These are phyloP conservation scores for Buddleja alternifolia DNA, from an alignment of 257 asterid genomes.

Conservation along the genomic window DNA sequence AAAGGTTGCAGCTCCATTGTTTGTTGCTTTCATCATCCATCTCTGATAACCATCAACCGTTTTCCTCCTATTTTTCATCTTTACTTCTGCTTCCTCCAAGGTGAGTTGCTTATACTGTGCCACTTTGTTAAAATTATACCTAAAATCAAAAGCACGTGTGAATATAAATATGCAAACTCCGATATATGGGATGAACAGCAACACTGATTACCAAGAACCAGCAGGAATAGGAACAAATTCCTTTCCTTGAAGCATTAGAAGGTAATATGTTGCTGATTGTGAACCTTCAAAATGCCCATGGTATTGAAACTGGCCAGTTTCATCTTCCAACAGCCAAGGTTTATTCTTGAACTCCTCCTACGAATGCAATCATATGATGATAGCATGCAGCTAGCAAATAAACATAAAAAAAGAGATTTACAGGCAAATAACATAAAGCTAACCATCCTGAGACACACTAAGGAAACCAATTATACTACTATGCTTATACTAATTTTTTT, in stretches of 20 bases:
- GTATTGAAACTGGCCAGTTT: conserved; percentile 87
- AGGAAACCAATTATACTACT: not conserved
- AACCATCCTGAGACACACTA: conserved; percentile 14
- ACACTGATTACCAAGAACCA: conserved; percentile 80
- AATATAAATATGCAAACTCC: conserved; percentile 3
- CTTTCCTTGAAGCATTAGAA: conserved; percentile 90
- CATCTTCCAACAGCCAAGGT: conserved; percentile 98
- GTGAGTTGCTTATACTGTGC: conserved; percentile 99
- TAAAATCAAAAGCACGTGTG: conserved; percentile 30
- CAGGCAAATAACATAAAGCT: conserved; percentile 15
- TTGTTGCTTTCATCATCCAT: conserved; percentile 99
- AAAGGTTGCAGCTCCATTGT: conserved; percentile 91
- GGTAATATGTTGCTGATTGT: conserved; percentile 93
- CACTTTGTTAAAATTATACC: conserved; percentile 97
- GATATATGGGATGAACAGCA: conserved; percentile 18
- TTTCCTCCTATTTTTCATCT: conserved; percentile 93
- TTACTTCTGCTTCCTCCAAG: conserved; percentile 98
- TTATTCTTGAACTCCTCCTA: conserved; percentile 93
- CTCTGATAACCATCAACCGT: conserved; percentile 98
- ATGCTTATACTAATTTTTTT: not conserved
- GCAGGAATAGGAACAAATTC: conserved; percentile 97
- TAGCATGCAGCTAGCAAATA: conserved; percentile 18
- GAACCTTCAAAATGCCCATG: conserved; percentile 93
- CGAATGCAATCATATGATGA: conserved; percentile 34
- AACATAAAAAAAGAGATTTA: conserved; percentile 13